These are phyloP conservation scores for Pelargonium nanum DNA, from an alignment of 345 rosid species.

Conservation along the genomic window DNA sequence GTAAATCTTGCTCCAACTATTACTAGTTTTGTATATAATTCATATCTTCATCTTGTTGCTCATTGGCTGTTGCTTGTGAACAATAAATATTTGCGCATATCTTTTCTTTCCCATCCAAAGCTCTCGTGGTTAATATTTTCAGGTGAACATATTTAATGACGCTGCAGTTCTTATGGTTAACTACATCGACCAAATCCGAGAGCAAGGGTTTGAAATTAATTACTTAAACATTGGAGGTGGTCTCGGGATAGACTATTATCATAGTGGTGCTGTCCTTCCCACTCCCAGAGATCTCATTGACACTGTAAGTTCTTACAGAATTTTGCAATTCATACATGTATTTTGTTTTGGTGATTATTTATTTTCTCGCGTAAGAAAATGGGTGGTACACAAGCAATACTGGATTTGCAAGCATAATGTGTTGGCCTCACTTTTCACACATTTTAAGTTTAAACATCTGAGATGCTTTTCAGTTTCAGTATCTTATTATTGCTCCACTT, in stretches of 20 bases:
- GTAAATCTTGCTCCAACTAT: not conserved
- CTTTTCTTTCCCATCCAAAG: not conserved
- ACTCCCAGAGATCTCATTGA: conserved; percentile 86
- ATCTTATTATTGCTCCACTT: no score
- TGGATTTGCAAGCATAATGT: not conserved
- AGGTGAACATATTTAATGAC: conserved; percentile 96
- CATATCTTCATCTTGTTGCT: not conserved
- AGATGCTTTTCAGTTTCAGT: not conserved
- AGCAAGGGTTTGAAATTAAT: conserved; percentile 80
- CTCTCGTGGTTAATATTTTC: conserved; percentile 9
- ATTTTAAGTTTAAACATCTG: not conserved
- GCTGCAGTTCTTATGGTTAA: conserved; percentile 88
- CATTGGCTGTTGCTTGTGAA: not conserved
- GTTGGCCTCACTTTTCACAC: not conserved
- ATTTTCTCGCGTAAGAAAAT: no score
- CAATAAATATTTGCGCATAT: not conserved
- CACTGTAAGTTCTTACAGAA: conserved; percentile 36
- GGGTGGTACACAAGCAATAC: not conserved
- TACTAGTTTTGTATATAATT: not conserved
- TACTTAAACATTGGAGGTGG: conserved; percentile 96
- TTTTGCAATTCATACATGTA: not conserved
- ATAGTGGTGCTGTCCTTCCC: conserved; percentile 77
- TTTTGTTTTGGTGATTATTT: no score
- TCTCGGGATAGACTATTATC: conserved; percentile 92
- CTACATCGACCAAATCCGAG: conserved; percentile 74